Percentiles rank a stretch among this genome's conserved stretches.
Evolutionary conservation across 805 yeast genomes (phyloP).

Genomic region (Teunomyces pallodes): DNA sequence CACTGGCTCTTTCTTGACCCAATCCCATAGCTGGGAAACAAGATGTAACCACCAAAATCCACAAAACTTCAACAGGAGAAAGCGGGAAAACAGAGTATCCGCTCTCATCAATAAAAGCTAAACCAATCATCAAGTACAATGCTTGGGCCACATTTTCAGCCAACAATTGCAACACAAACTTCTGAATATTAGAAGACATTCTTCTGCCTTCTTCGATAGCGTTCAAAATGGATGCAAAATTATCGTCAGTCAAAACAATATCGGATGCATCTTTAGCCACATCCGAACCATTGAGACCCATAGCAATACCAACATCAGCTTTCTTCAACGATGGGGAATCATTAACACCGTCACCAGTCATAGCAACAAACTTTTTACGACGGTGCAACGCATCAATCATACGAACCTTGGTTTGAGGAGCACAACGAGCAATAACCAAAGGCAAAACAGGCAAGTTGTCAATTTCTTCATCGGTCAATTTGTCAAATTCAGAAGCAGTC

Average conservation of each 20-base stretch:
- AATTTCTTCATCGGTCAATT: conserved; percentile 29
- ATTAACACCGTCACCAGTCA: conserved; percentile 69
- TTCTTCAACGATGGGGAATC: conserved; percentile 75
- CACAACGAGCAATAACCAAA: conserved; percentile 40
- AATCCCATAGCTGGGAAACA: conserved; percentile 85
- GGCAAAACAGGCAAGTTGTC: conserved; percentile 37
- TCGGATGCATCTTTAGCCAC: conserved; percentile 85
- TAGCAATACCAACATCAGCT: conserved; percentile 81
- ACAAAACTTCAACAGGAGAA: conserved; percentile 71
- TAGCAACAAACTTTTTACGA: conserved; percentile 35
- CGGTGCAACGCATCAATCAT: conserved; percentile 42
- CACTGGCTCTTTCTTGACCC: conserved; percentile 64
- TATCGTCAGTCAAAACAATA: conserved; percentile 67
- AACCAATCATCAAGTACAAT: conserved; percentile 66
- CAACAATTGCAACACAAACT: conserved; percentile 69
- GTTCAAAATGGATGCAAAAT: conserved; percentile 73
- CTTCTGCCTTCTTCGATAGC: conserved; percentile 81
- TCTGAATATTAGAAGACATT: conserved; percentile 75
- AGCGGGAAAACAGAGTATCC: conserved; percentile 78
- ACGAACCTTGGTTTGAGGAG: conserved; percentile 41
- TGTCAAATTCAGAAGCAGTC: conserved; percentile 38
- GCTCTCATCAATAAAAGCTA: conserved; percentile 62
- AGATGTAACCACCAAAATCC: conserved; percentile 77
- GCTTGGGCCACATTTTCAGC: conserved; percentile 68
- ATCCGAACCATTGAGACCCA: conserved; percentile 77